Evolutionary conservation across 257 asterid genomes (phyloP).

Genomic region (Jaltomata sinuosa): DNA sequence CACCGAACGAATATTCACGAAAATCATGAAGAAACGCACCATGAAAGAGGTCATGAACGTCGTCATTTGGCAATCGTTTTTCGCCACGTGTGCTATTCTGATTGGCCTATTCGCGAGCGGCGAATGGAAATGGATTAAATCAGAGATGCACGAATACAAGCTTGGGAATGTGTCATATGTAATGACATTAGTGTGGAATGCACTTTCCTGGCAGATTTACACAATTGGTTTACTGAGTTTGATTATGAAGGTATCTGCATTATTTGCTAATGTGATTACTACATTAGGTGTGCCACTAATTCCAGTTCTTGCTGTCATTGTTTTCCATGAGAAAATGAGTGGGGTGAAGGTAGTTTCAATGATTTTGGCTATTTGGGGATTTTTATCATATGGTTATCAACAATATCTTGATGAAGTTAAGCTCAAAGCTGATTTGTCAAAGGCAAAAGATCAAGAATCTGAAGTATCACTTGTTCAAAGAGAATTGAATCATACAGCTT

Average conservation of each 20-base stretch:
- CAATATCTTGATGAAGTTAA: slow-evolving; percentile 52
- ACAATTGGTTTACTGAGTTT: slow-evolving; percentile 24
- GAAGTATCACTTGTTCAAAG: not conserved
- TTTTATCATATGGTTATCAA: slow-evolving; percentile 53
- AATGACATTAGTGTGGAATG: slow-evolving; percentile 21
- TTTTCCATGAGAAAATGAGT: slow-evolving; percentile 39
- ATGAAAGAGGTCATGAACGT: slow-evolving; percentile 10
- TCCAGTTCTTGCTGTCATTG: slow-evolving; percentile 48
- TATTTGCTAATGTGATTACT: slow-evolving; percentile 63
- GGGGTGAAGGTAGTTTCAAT: slow-evolving; percentile 57
- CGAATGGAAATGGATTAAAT: slow-evolving; percentile 26
- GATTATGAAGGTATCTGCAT: slow-evolving; percentile 33
- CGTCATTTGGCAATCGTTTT: slow-evolving; percentile 14
- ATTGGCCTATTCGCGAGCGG: slow-evolving; percentile 30
- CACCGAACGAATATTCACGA: slow-evolving; percentile 19
- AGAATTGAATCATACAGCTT: not conserved
- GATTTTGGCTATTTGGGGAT: slow-evolving; percentile 70
- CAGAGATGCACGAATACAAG: slow-evolving; percentile 24
- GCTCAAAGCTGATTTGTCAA: slow-evolving; percentile 8
- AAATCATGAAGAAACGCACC: slow-evolving; percentile 7
- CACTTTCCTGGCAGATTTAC: slow-evolving; percentile 30
- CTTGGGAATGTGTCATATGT: slow-evolving; percentile 22
- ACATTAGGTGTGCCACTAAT: slow-evolving; percentile 49
- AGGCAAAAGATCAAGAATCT: not conserved
- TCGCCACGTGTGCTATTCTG: slow-evolving; percentile 12